Base-by-base conservation (phyloP, 208 protist genomes). In the Leishmania arabica region DNA sequence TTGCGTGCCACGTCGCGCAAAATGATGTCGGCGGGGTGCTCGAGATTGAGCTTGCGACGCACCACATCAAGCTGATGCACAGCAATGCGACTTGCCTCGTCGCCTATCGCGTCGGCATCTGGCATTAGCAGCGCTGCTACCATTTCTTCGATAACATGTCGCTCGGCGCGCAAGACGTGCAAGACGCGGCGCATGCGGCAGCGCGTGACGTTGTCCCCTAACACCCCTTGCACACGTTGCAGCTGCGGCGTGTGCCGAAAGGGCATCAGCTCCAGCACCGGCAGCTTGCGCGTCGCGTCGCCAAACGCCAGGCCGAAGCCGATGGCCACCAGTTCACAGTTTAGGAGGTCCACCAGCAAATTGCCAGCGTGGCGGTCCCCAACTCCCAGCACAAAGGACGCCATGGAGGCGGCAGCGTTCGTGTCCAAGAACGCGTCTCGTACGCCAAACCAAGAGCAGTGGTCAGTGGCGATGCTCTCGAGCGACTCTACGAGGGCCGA, bases 231-330 rank as follows among this genome's bases (percentile, higher is more conserved):
- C 49, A 97, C 89, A 19, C 62, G 77, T 3, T 81, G 76, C 8
- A 99, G 86, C 90, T 99, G 97, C 5, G 88, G 83, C 2, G 94
- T 98, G 8, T 99, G 81, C 49, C 98, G 93, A 84, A 99, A 98
- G 13, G 97, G 98, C 54, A 99, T 90, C 51, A 99, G 80, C 89
- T 99, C 98, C 0, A 98, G 98, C 51, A 99, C 84, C 17, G 92
- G 91, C 42, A 98, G 88, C 24, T 84, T 75, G 56, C 91, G 80
- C 54, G 96, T 97, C 11, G 96, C 97, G 5, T 89, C 86, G 19
- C 97, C 98, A 84, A 99, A 99, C 5, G 97, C 93, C 88, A 97
- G 93, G 6, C 98, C 98, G 87, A 99, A 99, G 84, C 99, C 97
- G 70, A 99, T 99, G 70, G 89, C 90, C 37, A 99, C 87, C 8